phyloP scores from a whole-genome alignment of 805 yeast genomes.

The Wickerhamiella nectarea region DNA sequence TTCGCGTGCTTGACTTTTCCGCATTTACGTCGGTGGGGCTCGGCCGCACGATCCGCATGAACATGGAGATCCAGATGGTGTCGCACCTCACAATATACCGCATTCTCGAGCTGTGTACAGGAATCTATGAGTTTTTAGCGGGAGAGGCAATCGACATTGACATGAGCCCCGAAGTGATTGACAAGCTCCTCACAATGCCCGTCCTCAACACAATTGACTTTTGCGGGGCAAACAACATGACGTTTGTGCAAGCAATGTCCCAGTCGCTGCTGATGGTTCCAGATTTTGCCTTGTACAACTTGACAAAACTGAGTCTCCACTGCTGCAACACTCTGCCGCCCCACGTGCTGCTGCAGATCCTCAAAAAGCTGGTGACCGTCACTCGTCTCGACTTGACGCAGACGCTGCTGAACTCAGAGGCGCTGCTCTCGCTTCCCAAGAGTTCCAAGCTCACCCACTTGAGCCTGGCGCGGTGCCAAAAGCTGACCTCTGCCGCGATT shows the following conservation, averaged over 20 bases:
- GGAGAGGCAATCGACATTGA: constrained; percentile 80
- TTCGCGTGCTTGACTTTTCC: constrained; percentile 69
- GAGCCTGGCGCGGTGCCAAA: constrained; percentile 50
- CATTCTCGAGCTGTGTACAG: constrained; percentile 47
- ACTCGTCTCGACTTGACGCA: constrained; percentile 68
- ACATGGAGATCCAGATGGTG: constrained; percentile 80
- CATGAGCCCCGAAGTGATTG: constrained; percentile 45
- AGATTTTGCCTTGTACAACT: constrained; percentile 18
- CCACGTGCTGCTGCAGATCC: constrained; percentile 39
- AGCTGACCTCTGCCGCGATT: constrained; percentile 57
- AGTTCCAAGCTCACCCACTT: constrained; percentile 57
- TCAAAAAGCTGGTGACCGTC: constrained; percentile 44
- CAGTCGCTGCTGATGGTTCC: constrained; percentile 19
- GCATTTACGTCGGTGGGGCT: constrained; percentile 81
- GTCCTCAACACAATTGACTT: constrained; percentile 63
- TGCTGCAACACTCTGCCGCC: constrained; percentile 71
- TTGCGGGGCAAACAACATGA: constrained; percentile 68
- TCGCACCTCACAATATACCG: constrained; percentile 56
- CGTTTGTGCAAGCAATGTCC: constrained; percentile 47
- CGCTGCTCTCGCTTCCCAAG: constrained; percentile 41
- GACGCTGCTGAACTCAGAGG: constrained; percentile 58
- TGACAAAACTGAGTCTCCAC: constrained; percentile 55
- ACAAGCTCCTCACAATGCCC: constrained; percentile 41
- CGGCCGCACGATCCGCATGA: constrained; percentile 83
- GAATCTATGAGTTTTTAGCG: constrained; percentile 64